Percentiles rank a stretch among this genome's conserved stretches.
These are phyloP conservation scores for Penicillium sp. DNA, from an alignment of 2,329 filamentous ascomycete genomes.

Conservation along the genomic window DNA sequence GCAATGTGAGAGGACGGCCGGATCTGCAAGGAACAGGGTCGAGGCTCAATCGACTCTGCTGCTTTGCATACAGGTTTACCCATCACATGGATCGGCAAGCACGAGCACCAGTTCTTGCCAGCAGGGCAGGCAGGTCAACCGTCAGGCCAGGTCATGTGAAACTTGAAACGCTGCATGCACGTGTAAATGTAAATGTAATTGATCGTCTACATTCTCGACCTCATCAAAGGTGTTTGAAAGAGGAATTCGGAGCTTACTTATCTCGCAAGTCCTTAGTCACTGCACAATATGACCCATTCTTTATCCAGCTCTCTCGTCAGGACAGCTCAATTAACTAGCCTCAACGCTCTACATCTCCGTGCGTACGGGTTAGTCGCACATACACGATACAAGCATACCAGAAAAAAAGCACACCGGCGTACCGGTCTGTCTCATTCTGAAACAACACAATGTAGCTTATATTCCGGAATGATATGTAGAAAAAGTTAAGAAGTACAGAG, in stretches of 20 bases:
- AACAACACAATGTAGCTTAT: background rate
- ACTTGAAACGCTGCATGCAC: background rate
- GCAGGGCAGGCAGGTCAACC: too few relatives aligned
- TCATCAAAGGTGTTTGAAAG: background rate
- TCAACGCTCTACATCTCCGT: background rate
- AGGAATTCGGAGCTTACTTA: background rate
- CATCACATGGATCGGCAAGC: background rate
- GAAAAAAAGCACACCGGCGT: background rate
- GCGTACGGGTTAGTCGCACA: background rate
- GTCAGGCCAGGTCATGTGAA: background rate
- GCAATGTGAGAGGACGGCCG: background rate
- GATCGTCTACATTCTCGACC: background rate
- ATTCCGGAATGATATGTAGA: background rate
- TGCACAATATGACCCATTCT: too few relatives aligned
- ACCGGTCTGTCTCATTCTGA: slow-evolving; percentile 10
- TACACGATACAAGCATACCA: background rate
- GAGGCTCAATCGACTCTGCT: background rate
- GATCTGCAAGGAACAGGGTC: background rate
- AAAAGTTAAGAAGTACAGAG: too few relatives aligned
- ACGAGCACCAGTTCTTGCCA: background rate
- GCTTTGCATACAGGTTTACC: background rate
- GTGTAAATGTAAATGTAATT: background rate
- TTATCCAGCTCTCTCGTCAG: too few relatives aligned
- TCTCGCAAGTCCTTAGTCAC: too few relatives aligned
- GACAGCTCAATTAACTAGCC: too few relatives aligned